phyloP scores from a whole-genome alignment of 305 asterid species.

The Solanum hybrid region DNA sequence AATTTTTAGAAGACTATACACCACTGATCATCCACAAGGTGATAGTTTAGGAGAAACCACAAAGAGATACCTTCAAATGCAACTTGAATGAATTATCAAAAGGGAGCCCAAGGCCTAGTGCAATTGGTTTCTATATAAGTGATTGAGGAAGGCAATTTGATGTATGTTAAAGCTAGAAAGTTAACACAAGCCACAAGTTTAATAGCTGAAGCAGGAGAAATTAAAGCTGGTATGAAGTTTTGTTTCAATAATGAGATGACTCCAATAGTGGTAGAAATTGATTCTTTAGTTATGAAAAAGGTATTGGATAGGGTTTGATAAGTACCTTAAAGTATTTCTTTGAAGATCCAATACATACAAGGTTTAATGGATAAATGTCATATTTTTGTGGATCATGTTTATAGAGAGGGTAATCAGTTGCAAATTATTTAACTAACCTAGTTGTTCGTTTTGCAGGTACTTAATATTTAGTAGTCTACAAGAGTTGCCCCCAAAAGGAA shows the following conservation, averaged over 20 bases:
- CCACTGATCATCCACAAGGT: neutral
- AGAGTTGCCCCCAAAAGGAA: neutral
- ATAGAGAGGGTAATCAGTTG: too few relatives aligned
- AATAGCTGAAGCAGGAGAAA: neutral
- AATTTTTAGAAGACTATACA: neutral
- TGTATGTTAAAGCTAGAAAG: neutral
- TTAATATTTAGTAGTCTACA: neutral
- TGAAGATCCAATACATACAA: neutral
- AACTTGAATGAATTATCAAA: neutral
- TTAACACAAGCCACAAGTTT: neutral
- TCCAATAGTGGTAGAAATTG: neutral
- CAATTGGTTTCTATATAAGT: neutral
- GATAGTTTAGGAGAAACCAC: neutral
- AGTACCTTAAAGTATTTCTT: neutral
- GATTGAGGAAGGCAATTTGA: neutral
- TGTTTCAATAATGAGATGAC: neutral
- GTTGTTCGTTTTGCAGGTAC: neutral
- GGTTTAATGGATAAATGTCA: neutral
- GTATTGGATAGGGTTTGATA: neutral
- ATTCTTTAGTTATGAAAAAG: neutral
- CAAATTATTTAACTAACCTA: too few relatives aligned
- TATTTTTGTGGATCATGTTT: neutral
- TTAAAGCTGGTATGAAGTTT: neutral
- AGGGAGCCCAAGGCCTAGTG: neutral
- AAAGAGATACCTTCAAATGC: neutral